Conservation (phyloP, 2,329 filamentous ascomycete species). For the Claviceps africana region DNA sequence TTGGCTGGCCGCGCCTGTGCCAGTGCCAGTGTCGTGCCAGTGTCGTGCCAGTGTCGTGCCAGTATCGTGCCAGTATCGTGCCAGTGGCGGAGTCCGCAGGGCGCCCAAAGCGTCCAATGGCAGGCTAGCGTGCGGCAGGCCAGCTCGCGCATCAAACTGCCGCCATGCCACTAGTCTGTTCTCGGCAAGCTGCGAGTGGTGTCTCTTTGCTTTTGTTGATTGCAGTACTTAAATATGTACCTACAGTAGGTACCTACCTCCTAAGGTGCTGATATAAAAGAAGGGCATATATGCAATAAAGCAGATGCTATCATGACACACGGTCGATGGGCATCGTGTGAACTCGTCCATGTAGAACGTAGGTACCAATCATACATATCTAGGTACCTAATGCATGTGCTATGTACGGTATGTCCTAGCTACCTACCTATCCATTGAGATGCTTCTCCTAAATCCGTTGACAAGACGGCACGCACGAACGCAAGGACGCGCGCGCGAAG, state of each 20-base stretch:
- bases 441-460: background rate
- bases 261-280: too few relatives aligned
- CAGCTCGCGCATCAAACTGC: background rate
- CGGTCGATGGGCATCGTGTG: too few relatives aligned
- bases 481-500: too few relatives aligned
- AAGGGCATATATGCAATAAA: too few relatives aligned
- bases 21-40: too few relatives aligned
- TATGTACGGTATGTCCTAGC: background rate
- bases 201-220: background rate
- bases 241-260: too few relatives aligned
- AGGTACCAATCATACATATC: too few relatives aligned
- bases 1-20: too few relatives aligned
- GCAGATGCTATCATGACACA: too few relatives aligned
- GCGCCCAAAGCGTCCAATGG: background rate
- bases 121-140: background rate
- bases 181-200: background rate
- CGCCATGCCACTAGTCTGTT: conserved; percentile 1
- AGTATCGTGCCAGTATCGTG: too few relatives aligned
- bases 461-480: background rate
- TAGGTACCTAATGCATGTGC: background rate
- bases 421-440: background rate
- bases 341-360: too few relatives aligned
- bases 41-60: too few relatives aligned
- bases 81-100: background rate
- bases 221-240: background rate